Evolutionary conservation across 148 eudicot genomes (phyloP).

Genomic region (Gaultheria prostrata): DNA sequence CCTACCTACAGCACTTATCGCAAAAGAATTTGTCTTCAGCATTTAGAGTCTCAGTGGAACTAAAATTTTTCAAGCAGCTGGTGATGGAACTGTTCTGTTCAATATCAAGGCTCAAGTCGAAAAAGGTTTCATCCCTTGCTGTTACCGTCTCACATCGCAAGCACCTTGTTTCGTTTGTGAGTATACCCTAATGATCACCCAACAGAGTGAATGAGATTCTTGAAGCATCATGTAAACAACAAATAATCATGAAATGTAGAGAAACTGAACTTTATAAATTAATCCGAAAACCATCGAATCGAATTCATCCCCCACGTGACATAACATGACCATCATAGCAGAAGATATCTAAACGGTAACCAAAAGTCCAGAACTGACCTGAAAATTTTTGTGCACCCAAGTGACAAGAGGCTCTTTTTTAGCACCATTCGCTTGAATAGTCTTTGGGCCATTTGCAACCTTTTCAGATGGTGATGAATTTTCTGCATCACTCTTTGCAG

Average conservation of each 20-base stretch:
- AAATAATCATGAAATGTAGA: not conserved
- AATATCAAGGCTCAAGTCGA: slow-evolving; percentile 85
- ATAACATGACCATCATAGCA: slow-evolving; percentile 2
- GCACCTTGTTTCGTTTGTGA: slow-evolving; percentile 88
- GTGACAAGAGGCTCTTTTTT: slow-evolving; percentile 65
- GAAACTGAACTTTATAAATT: not conserved
- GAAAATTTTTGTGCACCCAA: slow-evolving; percentile 83
- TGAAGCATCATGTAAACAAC: not conserved
- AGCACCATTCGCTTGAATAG: slow-evolving; percentile 33
- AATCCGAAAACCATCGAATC: not conserved
- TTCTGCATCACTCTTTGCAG: slow-evolving; percentile 43
- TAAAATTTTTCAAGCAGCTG: slow-evolving; percentile 80
- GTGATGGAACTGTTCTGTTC: slow-evolving; percentile 89
- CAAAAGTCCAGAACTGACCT: slow-evolving; percentile 36
- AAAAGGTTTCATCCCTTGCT: slow-evolving; percentile 85
- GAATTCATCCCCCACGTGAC: not conserved
- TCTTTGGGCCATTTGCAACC: slow-evolving; percentile 49
- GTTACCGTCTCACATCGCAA: slow-evolving; percentile 83
- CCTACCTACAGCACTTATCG: slow-evolving; percentile 86
- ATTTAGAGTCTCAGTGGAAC: slow-evolving; percentile 85
- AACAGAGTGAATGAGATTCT: slow-evolving; percentile 3
- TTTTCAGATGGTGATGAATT: slow-evolving; percentile 44
- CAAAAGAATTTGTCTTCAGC: slow-evolving; percentile 96
- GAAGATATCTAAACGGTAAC: not conserved
- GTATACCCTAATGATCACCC: slow-evolving; percentile 55